Conservation (phyloP, 805 yeast genomes). For the Candida ponderosae region DNA sequence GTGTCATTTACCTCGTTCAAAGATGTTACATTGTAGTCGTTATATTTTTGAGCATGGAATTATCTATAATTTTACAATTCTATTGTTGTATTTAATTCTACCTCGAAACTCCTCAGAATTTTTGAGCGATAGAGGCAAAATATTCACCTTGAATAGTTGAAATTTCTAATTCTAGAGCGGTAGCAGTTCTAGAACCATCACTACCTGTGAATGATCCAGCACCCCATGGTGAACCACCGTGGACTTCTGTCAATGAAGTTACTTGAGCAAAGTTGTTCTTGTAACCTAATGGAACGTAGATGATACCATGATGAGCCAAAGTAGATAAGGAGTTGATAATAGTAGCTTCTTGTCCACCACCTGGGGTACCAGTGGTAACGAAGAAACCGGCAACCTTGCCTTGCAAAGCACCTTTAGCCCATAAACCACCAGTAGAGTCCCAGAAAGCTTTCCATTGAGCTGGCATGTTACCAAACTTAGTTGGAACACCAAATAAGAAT, state of each 20-base stretch:
- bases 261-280: constrained; percentile 45
- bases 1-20: no score
- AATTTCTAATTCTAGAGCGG: constrained; percentile 53
- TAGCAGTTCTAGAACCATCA: constrained; percentile 68
- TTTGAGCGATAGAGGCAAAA: constrained; percentile 42
- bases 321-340: constrained; percentile 54
- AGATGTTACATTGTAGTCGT: no score
- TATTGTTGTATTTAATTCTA: no score
- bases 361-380: constrained; percentile 64
- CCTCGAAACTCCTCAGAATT: constrained; percentile 51
- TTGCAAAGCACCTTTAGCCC: constrained; percentile 66
- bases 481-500: constrained; percentile 77
- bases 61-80: no score
- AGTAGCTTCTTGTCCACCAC: constrained; percentile 81
- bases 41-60: no score
- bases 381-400: constrained; percentile 74
- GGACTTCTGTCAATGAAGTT: constrained; percentile 55
- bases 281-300: constrained; percentile 75
- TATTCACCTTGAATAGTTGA: constrained; percentile 62
- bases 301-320: constrained; percentile 74
- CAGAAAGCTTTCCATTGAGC: constrained; percentile 72
- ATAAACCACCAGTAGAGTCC: constrained; percentile 72
- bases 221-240: constrained; percentile 86
- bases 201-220: constrained; percentile 72
- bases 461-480: constrained; percentile 77